A percentile compares a stretch with the other conserved stretches of the same genome.
These are phyloP conservation scores for Cruciata laevipes DNA, from an alignment of 257 asterid species.

Conservation along the genomic window DNA sequence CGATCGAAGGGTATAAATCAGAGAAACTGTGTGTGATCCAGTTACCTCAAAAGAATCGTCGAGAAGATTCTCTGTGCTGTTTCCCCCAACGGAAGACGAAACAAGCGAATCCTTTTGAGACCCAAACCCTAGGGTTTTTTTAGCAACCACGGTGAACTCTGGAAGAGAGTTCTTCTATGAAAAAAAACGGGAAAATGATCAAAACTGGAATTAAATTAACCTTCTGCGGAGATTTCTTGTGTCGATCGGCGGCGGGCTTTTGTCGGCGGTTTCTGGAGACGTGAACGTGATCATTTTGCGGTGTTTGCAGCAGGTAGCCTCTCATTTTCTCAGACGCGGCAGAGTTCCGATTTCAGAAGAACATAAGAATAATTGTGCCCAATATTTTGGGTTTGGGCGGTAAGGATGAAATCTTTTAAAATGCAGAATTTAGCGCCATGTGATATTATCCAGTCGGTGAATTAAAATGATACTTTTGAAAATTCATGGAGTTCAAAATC, in stretches of 20 bases:
- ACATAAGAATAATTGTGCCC: too few relatives aligned
- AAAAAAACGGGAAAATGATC: conserved; percentile 3
- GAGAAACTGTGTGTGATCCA: too few relatives aligned
- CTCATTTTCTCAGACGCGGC: conserved; percentile 5
- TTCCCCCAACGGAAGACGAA: conserved; percentile 18
- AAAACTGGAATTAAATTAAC: conserved; percentile 14
- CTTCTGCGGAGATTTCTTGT: conserved; percentile 32
- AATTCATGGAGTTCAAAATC: too few relatives aligned
- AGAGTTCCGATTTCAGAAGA: background rate
- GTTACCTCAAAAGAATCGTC: too few relatives aligned
- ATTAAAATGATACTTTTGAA: too few relatives aligned
- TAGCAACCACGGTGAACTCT: conserved; percentile 28
- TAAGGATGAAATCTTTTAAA: background rate
- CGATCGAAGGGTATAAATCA: background rate
- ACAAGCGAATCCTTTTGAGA: conserved; percentile 21
- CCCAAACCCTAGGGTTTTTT: conserved; percentile 22
- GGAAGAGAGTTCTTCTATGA: conserved; percentile 31
- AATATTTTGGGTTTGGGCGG: background rate
- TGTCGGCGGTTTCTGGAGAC: conserved; percentile 28
- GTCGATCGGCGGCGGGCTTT: conserved; percentile 34
- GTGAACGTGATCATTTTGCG: conserved; percentile 18
- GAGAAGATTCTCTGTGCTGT: background rate
- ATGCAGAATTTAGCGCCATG: background rate
- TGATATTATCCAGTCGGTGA: too few relatives aligned
- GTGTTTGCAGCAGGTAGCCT: conserved; percentile 20